Percentiles rank a stretch among this genome's conserved stretches.
Evolutionary conservation across 2,329 filamentous ascomycete species (phyloP).

Genomic region (Alternaria arborescens): DNA sequence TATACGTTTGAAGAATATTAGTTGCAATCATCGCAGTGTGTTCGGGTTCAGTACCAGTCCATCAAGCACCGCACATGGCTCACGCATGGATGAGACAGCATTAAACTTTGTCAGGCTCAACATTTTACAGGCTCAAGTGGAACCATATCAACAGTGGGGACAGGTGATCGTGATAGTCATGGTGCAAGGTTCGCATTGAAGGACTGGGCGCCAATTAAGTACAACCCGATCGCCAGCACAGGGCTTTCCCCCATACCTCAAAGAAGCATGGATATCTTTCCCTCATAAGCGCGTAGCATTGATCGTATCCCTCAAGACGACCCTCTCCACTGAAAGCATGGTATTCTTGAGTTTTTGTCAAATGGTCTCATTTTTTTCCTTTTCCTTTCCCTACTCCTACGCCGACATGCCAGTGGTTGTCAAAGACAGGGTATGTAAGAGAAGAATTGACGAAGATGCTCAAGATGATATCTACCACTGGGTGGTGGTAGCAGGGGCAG

Average conservation of each 20-base stretch:
- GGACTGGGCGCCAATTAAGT: slow-evolving; percentile 82
- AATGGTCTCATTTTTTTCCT: slow-evolving; percentile 40
- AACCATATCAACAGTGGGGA: neutral
- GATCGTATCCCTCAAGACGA: slow-evolving; percentile 42
- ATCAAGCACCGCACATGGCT: neutral
- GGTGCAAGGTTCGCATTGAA: slow-evolving; percentile 37
- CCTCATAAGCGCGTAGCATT: slow-evolving; percentile 86
- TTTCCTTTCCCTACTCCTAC: slow-evolving; percentile 43
- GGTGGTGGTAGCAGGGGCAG: slow-evolving; percentile 44
- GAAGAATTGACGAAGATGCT: slow-evolving; percentile 23
- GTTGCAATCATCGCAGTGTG: too few relatives aligned
- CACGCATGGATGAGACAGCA: neutral
- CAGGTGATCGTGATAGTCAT: slow-evolving; percentile 4
- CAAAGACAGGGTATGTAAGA: slow-evolving; percentile 49
- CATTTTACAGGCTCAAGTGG: neutral
- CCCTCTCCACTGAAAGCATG: slow-evolving; percentile 18
- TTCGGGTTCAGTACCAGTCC: neutral
- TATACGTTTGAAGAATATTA: neutral
- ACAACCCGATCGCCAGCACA: slow-evolving; percentile 82
- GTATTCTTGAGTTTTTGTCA: slow-evolving; percentile 19
- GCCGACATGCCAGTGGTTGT: slow-evolving; percentile 34
- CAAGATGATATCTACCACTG: slow-evolving; percentile 56
- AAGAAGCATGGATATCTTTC: slow-evolving; percentile 87
- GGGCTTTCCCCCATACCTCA: slow-evolving; percentile 88
- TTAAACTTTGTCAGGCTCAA: too few relatives aligned